Percentiles rank a stretch among this genome's conserved stretches.
phyloP scores from a whole-genome alignment of 331 rosid genomes.

The Quercus tomentella region DNA sequence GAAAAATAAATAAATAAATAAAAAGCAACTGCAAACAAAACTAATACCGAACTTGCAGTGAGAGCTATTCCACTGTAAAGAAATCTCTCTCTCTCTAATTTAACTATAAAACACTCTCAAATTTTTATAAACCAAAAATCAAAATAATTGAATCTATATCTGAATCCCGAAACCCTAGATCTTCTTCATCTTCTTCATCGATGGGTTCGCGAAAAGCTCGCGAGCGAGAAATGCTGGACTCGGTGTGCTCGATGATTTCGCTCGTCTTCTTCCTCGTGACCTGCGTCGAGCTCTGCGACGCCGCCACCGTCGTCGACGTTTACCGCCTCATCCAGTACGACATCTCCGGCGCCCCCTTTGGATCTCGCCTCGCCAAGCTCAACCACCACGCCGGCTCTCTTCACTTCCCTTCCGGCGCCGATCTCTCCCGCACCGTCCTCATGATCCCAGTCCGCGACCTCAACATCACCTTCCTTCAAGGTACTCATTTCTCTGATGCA shows the following conservation, averaged over 20 bases:
- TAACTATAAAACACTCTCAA: no score
- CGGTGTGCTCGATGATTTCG: slow-evolving; percentile 67
- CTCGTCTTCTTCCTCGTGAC: slow-evolving; percentile 70
- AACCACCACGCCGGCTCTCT: slow-evolving; percentile 91
- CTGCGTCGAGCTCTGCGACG: slow-evolving; percentile 91
- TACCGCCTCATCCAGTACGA: slow-evolving; percentile 95
- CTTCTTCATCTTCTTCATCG: slow-evolving; percentile 9
- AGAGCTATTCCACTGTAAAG: neutral
- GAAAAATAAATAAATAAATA: no score
- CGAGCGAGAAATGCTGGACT: slow-evolving; percentile 58
- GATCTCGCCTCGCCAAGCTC: slow-evolving; percentile 92
- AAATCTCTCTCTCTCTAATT: neutral
- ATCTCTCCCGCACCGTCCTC: slow-evolving; percentile 95
- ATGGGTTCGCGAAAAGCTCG: slow-evolving; percentile 45
- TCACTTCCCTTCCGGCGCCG: slow-evolving; percentile 74
- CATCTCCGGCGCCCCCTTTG: slow-evolving; percentile 79
- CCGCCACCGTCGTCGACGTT: slow-evolving; percentile 94
- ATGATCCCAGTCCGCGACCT: slow-evolving; percentile 82
- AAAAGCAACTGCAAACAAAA: no score
- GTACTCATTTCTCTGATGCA: slow-evolving; percentile 24
- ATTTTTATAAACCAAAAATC: no score
- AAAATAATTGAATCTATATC: no score
- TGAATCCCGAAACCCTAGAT: slow-evolving; percentile 42
- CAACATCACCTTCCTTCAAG: slow-evolving; percentile 73
- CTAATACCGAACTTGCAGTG: neutral